Percentiles rank a stretch among this genome's conserved stretches.
Conservation (phyloP, 208 protist genomes). For the Endotrypanum monterogeii region DNA sequence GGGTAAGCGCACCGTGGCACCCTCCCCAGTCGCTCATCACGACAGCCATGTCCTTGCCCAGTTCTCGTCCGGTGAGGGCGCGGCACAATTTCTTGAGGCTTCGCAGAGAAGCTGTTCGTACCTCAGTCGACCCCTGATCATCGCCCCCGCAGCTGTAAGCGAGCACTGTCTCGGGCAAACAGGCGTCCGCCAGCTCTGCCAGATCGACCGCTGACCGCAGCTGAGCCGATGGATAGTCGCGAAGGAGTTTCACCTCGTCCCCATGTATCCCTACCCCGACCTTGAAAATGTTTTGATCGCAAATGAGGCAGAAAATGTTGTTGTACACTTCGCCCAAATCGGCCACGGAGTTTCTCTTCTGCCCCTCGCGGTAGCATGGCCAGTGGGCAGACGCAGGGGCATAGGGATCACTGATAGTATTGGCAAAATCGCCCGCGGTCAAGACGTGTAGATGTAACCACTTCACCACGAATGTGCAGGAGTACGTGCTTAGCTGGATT, state of each 20-base stretch:
- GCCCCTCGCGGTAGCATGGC: conserved; percentile 37
- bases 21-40: conserved; percentile 63
- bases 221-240: conserved; percentile 37
- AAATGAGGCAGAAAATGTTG: conserved; percentile 32
- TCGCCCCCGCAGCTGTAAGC: background rate
- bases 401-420: conserved; percentile 26
- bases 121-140: background rate
- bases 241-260: conserved; percentile 53
- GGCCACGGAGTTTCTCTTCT: conserved; percentile 17
- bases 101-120: conserved; percentile 20
- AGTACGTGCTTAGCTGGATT: conserved; percentile 55
- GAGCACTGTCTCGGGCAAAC: conserved; percentile 18
- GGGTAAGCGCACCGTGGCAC: conserved; percentile 47
- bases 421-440: conserved; percentile 12
- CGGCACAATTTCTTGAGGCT: conserved; percentile 54
- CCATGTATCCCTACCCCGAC: conserved; percentile 60
- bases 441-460: conserved; percentile 42
- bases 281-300: conserved; percentile 32
- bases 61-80: conserved; percentile 30
- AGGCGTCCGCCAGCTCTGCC: conserved; percentile 32
- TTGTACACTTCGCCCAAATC: conserved; percentile 24
- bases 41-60: conserved; percentile 53
- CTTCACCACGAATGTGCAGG: conserved; percentile 47
- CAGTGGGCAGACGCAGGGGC: conserved; percentile 27
- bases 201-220: conserved; percentile 48